Base-by-base conservation (phyloP, 352 stramenopile genomes). In the Pythium dissimile region DNA sequence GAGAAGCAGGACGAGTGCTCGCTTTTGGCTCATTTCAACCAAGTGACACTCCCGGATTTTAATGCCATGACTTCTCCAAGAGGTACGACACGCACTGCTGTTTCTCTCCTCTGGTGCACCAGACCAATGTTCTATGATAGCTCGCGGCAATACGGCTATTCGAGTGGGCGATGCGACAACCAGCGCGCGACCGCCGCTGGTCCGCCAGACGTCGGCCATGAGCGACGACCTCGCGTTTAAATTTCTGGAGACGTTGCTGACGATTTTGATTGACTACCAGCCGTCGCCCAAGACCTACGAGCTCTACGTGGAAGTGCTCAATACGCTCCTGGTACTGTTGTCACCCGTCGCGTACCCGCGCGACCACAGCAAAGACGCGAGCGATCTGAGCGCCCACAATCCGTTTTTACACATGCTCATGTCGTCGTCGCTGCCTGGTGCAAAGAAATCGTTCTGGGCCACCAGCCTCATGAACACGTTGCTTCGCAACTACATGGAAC, bases 261-360 rank as follows among this genome's bases (percentile, higher is more conserved):
- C 69, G 1, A 61, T 64, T 21, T 38, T 91, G 16, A 71, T 88
- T 21, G 71, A 91, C n/a, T 86, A 77, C 3, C 31, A 63, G 8
- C 80, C 83, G 2, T 89, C 69, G 75, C 23, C 57, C 6, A 66
- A 73, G 24, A 92, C 81, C 26, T 84, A 90, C 50, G 81, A 88
- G 23, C 39, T 94, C 28, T 79, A 90, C 38, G 67, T 90, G n/a
- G 84, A 92, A 71, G 67, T 86, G 3, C 56, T 94, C 15, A 94
- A 80, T 49, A 84, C 69, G 26, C 48, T 94, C 23, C 68, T 94
- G 13, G 77, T 89, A 34, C 69, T 94, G 16, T 63, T 91, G 4
- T 76, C 83, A 1, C 75, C 83, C 1, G 75, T 87, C 18, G 77
- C 70, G 9, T 93, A 85, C 50, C 75, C 78, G 3, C 77, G 73